A percentile compares a stretch with the other conserved stretches of the same genome.
phyloP scores from a whole-genome alignment of 139 green algal genomes.

The Chlamydomonas incerta region DNA sequence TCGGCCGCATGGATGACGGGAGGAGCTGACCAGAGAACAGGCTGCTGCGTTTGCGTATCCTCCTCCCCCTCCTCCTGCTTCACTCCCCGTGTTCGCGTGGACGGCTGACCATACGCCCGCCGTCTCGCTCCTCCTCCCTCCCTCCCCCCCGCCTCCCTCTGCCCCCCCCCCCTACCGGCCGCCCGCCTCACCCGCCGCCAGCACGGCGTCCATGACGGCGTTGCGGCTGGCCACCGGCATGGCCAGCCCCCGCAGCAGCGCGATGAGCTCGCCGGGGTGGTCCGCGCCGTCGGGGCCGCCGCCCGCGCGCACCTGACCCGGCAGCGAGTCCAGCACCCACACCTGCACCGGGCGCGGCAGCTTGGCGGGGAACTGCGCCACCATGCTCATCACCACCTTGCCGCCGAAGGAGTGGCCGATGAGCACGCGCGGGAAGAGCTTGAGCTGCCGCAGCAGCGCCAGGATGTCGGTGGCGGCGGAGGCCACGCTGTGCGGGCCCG shows the following conservation, averaged over 20 bases:
- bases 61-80: not conserved
- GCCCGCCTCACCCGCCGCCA: not conserved
- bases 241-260: conserved; percentile 70
- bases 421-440: conserved; percentile 89
- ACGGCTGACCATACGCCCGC: too few relatives aligned
- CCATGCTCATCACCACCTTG: conserved; percentile 94
- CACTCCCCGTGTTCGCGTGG: too few relatives aligned
- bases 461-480: conserved; percentile 78
- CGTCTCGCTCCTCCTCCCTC: not conserved
- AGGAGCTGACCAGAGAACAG: too few relatives aligned
- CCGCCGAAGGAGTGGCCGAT: conserved; percentile 95
- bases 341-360: conserved; percentile 89
- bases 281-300: conserved; percentile 58
- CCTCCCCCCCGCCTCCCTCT: not conserved
- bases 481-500: conserved; percentile 67
- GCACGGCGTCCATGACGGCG: conserved; percentile 64
- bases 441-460: conserved; percentile 78
- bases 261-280: conserved; percentile 85
- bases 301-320: conserved; percentile 78
- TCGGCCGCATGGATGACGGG: too few relatives aligned
- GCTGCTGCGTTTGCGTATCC: too few relatives aligned
- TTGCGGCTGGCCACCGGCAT: conserved; percentile 69
- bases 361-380: conserved; percentile 80
- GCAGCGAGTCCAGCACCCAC: conserved; percentile 93
- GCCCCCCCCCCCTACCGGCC: not conserved